A percentile compares a stretch with the other conserved stretches of the same genome.
These are phyloP conservation scores for Zymoseptoria tritici DNA, from an alignment of 2,329 filamentous ascomycete species.

Conservation along the genomic window DNA sequence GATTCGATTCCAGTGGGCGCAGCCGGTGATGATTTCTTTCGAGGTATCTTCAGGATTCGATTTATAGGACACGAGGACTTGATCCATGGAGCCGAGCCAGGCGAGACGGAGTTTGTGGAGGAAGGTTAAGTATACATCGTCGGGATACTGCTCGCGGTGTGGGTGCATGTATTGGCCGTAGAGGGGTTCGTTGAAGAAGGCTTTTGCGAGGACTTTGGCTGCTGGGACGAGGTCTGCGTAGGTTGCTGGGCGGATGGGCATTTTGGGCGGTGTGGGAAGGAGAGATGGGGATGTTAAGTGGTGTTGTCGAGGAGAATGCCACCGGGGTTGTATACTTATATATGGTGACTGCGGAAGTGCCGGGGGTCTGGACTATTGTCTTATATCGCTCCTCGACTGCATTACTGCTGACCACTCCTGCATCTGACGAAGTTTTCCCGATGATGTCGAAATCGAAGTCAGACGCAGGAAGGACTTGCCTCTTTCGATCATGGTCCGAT, in stretches of 20 bases:
- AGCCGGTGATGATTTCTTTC: constrained; percentile 17
- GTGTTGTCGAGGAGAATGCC: too few relatives aligned
- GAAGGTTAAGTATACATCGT: constrained; percentile 22
- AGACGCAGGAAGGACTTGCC: neutral
- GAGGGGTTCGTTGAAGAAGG: constrained; percentile 22
- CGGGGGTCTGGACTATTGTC: neutral
- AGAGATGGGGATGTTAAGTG: too few relatives aligned
- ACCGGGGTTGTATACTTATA: neutral
- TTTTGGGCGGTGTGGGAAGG: too few relatives aligned
- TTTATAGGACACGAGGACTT: constrained; percentile 16
- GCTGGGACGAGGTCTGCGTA: constrained; percentile 22
- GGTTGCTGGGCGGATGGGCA: constrained; percentile 21
- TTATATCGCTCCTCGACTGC: neutral
- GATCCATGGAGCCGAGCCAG: constrained; percentile 10
- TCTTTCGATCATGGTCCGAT: neutral
- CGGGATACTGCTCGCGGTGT: constrained; percentile 16
- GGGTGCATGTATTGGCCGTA: constrained; percentile 22
- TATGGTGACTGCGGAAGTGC: neutral
- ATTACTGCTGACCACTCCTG: neutral
- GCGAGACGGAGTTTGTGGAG: constrained; percentile 16
- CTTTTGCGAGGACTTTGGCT: constrained; percentile 18
- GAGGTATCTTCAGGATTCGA: neutral
- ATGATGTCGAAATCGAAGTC: neutral
- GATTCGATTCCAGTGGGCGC: constrained; percentile 22
- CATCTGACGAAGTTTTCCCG: neutral